Evolutionary conservation across 805 yeast species (phyloP), one percentile per base, ranked within the genome.

Genomic region (Brettanomyces custersianus): DNA sequence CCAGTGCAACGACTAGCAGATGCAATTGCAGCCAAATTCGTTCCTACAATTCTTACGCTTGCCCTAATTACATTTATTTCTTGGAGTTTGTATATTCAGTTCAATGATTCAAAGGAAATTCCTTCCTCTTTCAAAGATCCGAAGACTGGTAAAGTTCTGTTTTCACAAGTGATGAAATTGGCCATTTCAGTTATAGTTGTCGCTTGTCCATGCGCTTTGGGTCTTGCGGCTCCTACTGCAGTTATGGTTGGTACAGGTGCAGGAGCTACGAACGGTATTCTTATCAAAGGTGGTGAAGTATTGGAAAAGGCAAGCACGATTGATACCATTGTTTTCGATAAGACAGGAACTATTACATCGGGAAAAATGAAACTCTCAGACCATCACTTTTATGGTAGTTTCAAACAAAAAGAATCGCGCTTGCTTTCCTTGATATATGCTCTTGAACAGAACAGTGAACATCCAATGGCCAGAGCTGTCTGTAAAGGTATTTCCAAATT

Each of bases 191-290:
- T 92, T 4, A 74, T 94, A 44, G 96, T 92, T 9, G 96, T 92
- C 34, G 98, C 98, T 2, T 92, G 99, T 59, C 99, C 99, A 0
- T 92, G 98, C 68, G 97, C 98, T 0, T 62, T 92, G 18, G 99
- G 98, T 3, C 66, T 92, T 34, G 96, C 96, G 4, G 95, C 97
- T 0, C 99, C 99, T 2, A 94, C 98, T 2, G 97, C 97, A 0
- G 85, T 92, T 9, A 92, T 94, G 96, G 98, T 92, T 2, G 98
- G 96, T 7, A 90, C 97, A 2, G 98, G 98, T 28, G 80, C 86
- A 17, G 97, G 95, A 28, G 97, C 98, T 0, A 58, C 72, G 11
- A 68, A 85, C 55, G 97, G 98, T 15, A 81, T 92, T 4, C 64
- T 92, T 36, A 82, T 92, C 49, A 92, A 90, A 57, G 95, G 96